phyloP scores from a whole-genome alignment of 2,329 filamentous ascomycete species.

The Aspergillus sp. region DNA sequence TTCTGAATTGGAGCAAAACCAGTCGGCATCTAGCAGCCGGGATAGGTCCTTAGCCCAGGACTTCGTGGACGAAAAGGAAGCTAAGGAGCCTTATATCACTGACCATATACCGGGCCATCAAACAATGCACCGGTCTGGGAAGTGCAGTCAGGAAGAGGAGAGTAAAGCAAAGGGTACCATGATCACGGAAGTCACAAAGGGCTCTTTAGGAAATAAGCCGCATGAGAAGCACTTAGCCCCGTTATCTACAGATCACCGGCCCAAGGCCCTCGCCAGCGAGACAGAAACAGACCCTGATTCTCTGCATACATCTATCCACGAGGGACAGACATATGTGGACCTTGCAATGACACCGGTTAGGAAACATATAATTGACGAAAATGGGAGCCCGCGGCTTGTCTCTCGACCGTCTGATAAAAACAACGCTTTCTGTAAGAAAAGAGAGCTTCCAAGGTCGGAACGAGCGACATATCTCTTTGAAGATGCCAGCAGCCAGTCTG shows the following conservation, averaged over 20 bases:
- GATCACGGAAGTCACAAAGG: neutral
- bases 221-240: neutral
- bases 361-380: conserved; percentile 25
- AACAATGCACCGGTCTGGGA: neutral
- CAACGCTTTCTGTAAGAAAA: neutral
- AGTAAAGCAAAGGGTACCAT: neutral
- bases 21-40: neutral
- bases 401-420: neutral
- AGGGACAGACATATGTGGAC: neutral
- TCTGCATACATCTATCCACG: neutral
- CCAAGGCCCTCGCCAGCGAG: neutral
- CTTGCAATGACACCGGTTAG: neutral
- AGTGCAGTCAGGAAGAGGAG: neutral
- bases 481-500: conserved; percentile 1
- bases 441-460: neutral
- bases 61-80: neutral
- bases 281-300: neutral
- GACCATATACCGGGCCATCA: neutral
- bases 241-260: neutral
- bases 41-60: neutral
- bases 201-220: neutral
- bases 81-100: neutral
- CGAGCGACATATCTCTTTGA: neutral
- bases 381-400: conserved; percentile 28
- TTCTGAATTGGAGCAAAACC: neutral